Evolutionary conservation across 2,329 filamentous ascomycete species (phyloP).

Genomic region (Fusarium coffeatum): DNA sequence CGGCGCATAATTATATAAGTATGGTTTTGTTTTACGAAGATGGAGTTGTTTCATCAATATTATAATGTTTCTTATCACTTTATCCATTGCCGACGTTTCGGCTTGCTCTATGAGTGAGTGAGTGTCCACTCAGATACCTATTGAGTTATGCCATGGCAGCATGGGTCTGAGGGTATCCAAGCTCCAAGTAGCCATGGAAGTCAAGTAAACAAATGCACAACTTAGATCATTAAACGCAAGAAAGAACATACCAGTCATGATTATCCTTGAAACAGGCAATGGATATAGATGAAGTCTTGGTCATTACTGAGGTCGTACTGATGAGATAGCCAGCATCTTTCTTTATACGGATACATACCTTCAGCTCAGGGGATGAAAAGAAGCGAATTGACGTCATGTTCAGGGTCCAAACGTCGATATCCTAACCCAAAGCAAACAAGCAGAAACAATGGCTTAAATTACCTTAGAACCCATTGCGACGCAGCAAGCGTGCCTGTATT

Average conservation of each 20-base stretch:
- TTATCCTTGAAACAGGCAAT: not conserved
- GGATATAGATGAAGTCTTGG: not conserved
- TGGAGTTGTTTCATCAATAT: not conserved
- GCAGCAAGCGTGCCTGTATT: not conserved
- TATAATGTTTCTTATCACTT: not conserved
- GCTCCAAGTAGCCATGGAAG: not conserved
- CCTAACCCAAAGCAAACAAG: conserved; percentile 5
- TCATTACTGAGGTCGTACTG: not conserved
- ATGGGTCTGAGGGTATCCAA: not conserved
- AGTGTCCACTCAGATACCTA: not conserved
- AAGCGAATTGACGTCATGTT: conserved; percentile 29
- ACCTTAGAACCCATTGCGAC: not conserved
- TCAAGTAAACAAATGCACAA: not conserved
- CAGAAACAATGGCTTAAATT: conserved; percentile 6
- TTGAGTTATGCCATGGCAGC: not conserved
- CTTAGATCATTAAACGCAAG: not conserved
- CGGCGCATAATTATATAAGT: not conserved
- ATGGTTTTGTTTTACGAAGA: not conserved
- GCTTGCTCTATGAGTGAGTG: not conserved
- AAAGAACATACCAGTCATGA: too few relatives aligned
- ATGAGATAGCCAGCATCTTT: not conserved
- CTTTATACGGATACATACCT: too few relatives aligned
- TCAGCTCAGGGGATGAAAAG: conserved; percentile 4
- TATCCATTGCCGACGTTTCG: not conserved
- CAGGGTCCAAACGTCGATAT: conserved; percentile 7